Percentiles rank a stretch among this genome's conserved stretches.
These are phyloP conservation scores for Firmiana major DNA, from an alignment of 345 rosid species.

Conservation along the genomic window DNA sequence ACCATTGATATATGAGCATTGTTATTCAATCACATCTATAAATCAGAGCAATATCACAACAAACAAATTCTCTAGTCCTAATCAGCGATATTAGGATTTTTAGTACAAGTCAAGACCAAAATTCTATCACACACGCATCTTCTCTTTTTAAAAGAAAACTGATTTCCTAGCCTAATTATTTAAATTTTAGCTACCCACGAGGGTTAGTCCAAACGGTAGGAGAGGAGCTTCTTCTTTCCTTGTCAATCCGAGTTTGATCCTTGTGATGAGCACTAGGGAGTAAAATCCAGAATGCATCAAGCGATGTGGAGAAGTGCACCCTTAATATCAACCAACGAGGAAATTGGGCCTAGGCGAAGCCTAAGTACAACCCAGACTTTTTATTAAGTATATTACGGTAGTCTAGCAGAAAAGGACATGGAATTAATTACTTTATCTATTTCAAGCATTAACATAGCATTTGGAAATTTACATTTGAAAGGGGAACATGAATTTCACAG, in stretches of 20 bases:
- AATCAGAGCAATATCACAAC: not conserved
- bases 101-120: not conserved
- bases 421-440: not conserved
- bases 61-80: not conserved
- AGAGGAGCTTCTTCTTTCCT: not conserved
- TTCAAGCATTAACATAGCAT: not conserved
- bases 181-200: not conserved
- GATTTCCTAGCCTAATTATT: not conserved
- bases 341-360: not conserved
- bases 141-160: not conserved
- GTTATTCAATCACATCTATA: not conserved
- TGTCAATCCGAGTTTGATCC: not conserved
- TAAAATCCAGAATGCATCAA: not conserved
- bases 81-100: not conserved
- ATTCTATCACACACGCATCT: not conserved
- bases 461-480: too few relatives aligned
- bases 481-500: not conserved
- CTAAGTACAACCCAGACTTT: not conserved
- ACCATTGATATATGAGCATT: conserved; percentile 3
- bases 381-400: not conserved
- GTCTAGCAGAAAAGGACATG: not conserved
- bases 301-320: not conserved
- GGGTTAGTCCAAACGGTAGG: not conserved
- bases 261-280: not conserved
- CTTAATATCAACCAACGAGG: not conserved